Percentiles rank a stretch among this genome's conserved stretches.
Conservation (phyloP, 75 land plant species). For the Adiantum capillusveneris region DNA sequence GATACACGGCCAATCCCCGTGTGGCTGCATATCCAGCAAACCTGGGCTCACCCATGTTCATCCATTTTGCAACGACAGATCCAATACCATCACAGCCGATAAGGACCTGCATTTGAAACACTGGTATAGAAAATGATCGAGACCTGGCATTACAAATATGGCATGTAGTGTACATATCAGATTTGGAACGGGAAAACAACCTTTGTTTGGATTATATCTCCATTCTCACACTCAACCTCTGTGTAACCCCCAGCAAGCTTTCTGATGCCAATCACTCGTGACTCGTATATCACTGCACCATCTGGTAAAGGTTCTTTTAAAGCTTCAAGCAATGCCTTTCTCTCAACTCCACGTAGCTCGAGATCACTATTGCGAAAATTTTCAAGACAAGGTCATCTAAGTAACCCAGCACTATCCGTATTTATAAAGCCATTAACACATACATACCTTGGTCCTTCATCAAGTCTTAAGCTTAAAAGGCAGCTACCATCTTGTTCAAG, state of each 20-base stretch:
- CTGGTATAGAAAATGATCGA: neutral
- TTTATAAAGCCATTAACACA: too few relatives aligned
- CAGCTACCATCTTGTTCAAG: neutral
- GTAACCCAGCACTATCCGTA: too few relatives aligned
- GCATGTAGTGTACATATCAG: neutral
- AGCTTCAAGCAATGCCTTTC: slow-evolving; percentile 39
- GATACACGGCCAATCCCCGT: slow-evolving; percentile 31
- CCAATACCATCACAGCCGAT: slow-evolving; percentile 90
- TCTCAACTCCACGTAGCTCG: slow-evolving; percentile 39
- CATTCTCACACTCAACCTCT: slow-evolving; percentile 32
- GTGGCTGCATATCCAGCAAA: slow-evolving; percentile 27
- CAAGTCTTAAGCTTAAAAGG: neutral
- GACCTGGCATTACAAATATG: neutral
- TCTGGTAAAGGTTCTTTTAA: slow-evolving; percentile 44
- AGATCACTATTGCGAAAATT: neutral
- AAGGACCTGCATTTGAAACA: slow-evolving; percentile 37
- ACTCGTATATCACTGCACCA: slow-evolving; percentile 29
- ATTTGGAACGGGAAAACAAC: slow-evolving; percentile 11
- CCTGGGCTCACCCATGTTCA: slow-evolving; percentile 25
- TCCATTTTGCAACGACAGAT: slow-evolving; percentile 53
- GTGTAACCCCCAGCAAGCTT: slow-evolving; percentile 2
- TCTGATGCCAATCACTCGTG: slow-evolving; percentile 15
- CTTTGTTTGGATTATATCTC: slow-evolving; percentile 33
- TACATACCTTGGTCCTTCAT: neutral
- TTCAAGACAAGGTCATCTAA: too few relatives aligned